These are phyloP conservation scores for Reutealis trisperma DNA, from an alignment of 345 rosid genomes.

Conservation along the genomic window DNA sequence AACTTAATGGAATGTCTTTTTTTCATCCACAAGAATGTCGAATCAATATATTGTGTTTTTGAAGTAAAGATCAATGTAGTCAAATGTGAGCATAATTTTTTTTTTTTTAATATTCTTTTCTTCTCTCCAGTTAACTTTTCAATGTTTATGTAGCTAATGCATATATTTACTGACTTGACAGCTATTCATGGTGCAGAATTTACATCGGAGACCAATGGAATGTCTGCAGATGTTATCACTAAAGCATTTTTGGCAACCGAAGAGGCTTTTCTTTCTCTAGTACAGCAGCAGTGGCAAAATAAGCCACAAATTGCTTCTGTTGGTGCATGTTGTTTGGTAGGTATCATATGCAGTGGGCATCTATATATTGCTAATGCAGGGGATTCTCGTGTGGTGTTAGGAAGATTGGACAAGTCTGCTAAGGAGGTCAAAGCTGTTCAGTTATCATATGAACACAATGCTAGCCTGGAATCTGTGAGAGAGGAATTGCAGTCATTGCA, in stretches of 20 bases:
- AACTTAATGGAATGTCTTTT: not conserved
- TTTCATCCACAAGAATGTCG: too few relatives aligned
- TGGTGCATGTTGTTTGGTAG: slow-evolving; percentile 94
- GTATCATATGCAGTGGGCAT: slow-evolving; percentile 71
- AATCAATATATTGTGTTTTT: not conserved
- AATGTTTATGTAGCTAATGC: slow-evolving; percentile 36
- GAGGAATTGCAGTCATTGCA: slow-evolving; percentile 81
- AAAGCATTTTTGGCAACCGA: slow-evolving; percentile 87
- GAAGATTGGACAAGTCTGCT: slow-evolving; percentile 46
- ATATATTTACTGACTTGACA: slow-evolving; percentile 43
- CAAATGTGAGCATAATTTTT: not conserved
- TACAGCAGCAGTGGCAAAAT: slow-evolving; percentile 59
- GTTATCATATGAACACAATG: slow-evolving; percentile 87
- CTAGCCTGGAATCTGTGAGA: slow-evolving; percentile 82
- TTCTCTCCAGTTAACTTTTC: not conserved
- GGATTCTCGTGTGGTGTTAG: slow-evolving; percentile 91
- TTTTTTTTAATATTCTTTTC: not conserved
- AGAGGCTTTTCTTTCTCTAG: slow-evolving; percentile 81
- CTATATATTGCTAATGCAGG: slow-evolving; percentile 92
- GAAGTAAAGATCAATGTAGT: not conserved
- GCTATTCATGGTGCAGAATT: slow-evolving; percentile 69
- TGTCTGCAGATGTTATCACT: slow-evolving; percentile 83
- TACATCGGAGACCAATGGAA: slow-evolving; percentile 71
- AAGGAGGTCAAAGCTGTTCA: slow-evolving; percentile 85
- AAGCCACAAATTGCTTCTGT: slow-evolving; percentile 93